Evolutionary conservation across 1,139 yeast species (phyloP).

Genomic region (Taphrina confusa): DNA sequence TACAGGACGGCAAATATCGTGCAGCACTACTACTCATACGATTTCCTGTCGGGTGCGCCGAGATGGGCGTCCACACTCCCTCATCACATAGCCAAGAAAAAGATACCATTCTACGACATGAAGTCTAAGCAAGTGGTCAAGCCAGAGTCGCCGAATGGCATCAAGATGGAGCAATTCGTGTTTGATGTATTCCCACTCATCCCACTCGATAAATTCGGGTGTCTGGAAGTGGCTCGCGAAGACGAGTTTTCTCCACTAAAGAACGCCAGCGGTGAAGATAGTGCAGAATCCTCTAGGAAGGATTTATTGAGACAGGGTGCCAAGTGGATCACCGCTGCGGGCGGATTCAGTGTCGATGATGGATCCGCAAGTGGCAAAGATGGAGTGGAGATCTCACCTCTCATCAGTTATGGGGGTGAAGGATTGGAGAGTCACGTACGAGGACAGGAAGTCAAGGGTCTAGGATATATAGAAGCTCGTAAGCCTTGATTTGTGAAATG

Average conservation of each 20-base stretch:
- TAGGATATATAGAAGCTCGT: constrained; percentile 19
- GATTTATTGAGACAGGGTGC: constrained; percentile 70
- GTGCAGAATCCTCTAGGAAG: constrained; percentile 76
- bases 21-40: constrained; percentile 89
- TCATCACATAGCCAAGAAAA: constrained; percentile 90
- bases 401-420: constrained; percentile 82
- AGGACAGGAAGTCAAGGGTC: constrained; percentile 14
- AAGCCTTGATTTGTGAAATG: constrained; percentile 1
- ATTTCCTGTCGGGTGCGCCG: constrained; percentile 62
- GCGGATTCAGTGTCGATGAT: constrained; percentile 56
- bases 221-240: constrained; percentile 81
- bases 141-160: constrained; percentile 80
- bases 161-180: constrained; percentile 93
- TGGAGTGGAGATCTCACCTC: constrained; percentile 72
- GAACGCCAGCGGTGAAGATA: constrained; percentile 70
- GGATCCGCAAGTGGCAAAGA: constrained; percentile 19
- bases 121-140: constrained; percentile 54
- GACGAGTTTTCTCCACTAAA: constrained; percentile 93
- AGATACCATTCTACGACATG: constrained; percentile 64
- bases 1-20: constrained; percentile 96
- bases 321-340: constrained; percentile 70
- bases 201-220: constrained; percentile 73
- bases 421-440: constrained; percentile 54
- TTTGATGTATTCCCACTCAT: constrained; percentile 92
- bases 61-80: constrained; percentile 78